Conservation (phyloP, 2,329 filamentous ascomycete genomes). For the Fusarium continuum region DNA sequence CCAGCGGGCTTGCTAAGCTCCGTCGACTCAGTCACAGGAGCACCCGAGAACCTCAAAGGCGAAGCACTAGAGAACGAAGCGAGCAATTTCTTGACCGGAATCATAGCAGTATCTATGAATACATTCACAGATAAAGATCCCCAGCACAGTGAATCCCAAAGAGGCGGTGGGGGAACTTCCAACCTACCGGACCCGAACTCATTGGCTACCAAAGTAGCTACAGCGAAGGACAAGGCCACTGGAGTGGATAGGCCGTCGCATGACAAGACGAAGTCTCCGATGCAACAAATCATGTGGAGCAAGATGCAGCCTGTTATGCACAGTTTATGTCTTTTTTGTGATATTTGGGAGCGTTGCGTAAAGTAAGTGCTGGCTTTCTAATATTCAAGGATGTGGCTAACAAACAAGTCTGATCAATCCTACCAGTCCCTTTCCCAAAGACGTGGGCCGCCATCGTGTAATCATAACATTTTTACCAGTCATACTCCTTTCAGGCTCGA, state of each 20-base stretch:
- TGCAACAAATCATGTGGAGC: constrained; percentile 78
- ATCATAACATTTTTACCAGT: neutral
- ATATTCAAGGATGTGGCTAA: neutral
- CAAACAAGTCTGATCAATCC: constrained; percentile 60
- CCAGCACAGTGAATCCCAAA: constrained; percentile 56
- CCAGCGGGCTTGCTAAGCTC: constrained; percentile 76
- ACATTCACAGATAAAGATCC: constrained; percentile 79
- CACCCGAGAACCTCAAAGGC: constrained; percentile 80
- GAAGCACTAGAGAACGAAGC: constrained; percentile 83
- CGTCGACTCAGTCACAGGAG: constrained; percentile 77
- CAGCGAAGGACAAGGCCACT: constrained; percentile 49
- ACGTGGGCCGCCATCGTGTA: constrained; percentile 55
- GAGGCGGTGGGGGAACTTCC: constrained; percentile 54
- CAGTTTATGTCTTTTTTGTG: constrained; percentile 49
- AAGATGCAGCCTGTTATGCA: constrained; percentile 77
- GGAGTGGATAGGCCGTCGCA: constrained; percentile 57
- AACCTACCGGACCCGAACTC: neutral
- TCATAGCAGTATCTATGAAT: constrained; percentile 65
- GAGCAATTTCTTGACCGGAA: constrained; percentile 76
- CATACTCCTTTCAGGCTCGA: neutral
- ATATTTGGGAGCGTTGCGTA: constrained; percentile 55
- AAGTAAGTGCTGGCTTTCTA: constrained; percentile 38
- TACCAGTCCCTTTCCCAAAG: constrained; percentile 67
- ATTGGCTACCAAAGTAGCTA: constrained; percentile 56
- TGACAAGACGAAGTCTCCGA: constrained; percentile 80